Evolutionary conservation across 2,329 filamentous ascomycete species (phyloP), one percentile per base, ranked within the genome.

Genomic region (Sordariomycetes sp.): DNA sequence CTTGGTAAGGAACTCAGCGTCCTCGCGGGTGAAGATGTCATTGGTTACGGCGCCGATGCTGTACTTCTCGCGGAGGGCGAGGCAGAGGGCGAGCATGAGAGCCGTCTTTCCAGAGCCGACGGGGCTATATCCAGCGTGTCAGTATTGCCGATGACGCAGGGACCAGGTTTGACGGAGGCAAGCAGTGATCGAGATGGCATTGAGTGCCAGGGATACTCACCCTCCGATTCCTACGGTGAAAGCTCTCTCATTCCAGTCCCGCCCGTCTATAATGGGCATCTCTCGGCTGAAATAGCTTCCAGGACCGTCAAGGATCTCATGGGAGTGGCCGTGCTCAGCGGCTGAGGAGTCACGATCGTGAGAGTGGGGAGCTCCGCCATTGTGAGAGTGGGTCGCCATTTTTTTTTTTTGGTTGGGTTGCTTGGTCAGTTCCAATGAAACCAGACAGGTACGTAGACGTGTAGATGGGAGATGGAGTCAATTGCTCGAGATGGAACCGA

Each of bases 221-320:
- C 94, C 94, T 74, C 94, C 94, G 72, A 97, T 97, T n/a, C 94
- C 94, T 65, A 99, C 80, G 4, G 94, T 97, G 67, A 96, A 99
- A 15, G 91, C 91, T 59, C 94, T 80, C 62, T 95, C 89, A 32
- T 79, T 79, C 89, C 91, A 99, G 68, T 91, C 80, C 57, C 92
- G 81, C 12, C 90, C 90, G 63, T 96, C 88, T 62, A 90, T 82
- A 58, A 97, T 87, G 61, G 92, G 94, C 89, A 95, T 91, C 74
- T 97, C 94, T 17, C 94, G 85, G 55, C 86, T 86, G 35, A 94
- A 72, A 69, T 87, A 97, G 67, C 90, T 95, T 52, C 94, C 94
- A 0, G 94, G 94, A 0, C 92, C 92, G 66, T 94, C 86, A 63
- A 96, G 86, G 66, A 97, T 90, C 76, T 97, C 94, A 70, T 97